Percentiles rank a stretch among this genome's conserved stretches.
Conservation (phyloP, 805 yeast species). For the Clavispora fructus region DNA sequence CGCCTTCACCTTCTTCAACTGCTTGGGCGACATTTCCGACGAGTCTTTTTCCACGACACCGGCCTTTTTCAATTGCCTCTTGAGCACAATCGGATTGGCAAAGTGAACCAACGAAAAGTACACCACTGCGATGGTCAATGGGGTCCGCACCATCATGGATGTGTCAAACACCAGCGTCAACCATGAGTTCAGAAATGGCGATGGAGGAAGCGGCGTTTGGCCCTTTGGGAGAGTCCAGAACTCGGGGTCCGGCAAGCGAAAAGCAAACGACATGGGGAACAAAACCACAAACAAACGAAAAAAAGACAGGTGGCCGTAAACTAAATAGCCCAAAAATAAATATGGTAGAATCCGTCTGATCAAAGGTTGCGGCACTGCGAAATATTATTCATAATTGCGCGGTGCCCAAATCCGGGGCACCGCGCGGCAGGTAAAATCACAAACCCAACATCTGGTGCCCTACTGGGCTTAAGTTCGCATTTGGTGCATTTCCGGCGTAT, state of each 20-base stretch:
- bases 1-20: slow-evolving; percentile 38
- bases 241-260: slow-evolving; percentile 31
- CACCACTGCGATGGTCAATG: slow-evolving; percentile 50
- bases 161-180: slow-evolving; percentile 32
- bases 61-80: slow-evolving; percentile 38
- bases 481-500: too few species aligned
- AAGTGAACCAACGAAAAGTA: slow-evolving; percentile 57
- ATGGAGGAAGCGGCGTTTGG: slow-evolving; percentile 25
- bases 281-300: too few species aligned
- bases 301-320: too few species aligned
- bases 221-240: slow-evolving; percentile 29
- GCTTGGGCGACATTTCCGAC: slow-evolving; percentile 15
- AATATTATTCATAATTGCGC: too few species aligned
- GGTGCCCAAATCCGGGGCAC: too few species aligned
- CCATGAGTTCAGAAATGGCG: slow-evolving; percentile 28
- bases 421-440: too few species aligned
- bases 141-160: slow-evolving; percentile 48
- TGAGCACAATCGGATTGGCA: slow-evolving; percentile 43
- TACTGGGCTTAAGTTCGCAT: too few species aligned
- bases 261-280: slow-evolving; percentile 12
- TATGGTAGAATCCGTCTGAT: neutral
- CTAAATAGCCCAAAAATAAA: too few species aligned
- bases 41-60: slow-evolving; percentile 12
- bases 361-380: too few species aligned
- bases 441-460: too few species aligned